Base-by-base conservation (phyloP, 305 asterid genomes). In the Lippia alba region DNA sequence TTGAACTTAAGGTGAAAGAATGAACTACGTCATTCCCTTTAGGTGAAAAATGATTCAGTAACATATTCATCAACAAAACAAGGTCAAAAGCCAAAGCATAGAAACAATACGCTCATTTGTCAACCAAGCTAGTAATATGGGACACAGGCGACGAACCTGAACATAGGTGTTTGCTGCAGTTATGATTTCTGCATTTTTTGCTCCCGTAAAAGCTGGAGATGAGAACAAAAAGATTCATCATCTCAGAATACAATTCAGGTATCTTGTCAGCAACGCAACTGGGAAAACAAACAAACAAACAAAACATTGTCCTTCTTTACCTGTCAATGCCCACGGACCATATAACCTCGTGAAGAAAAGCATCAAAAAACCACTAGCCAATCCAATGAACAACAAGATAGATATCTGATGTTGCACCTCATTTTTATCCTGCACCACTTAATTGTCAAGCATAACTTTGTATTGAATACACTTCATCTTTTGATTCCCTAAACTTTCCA, bases 381-480 rank as follows among this genome's bases (percentile, higher is more conserved):
- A 76, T 51, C 96, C 99, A 85, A 94, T 85, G 78, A 83, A 88
- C 70, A 91, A 86, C 89, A 94, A 81, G 50, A 80, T 73, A 53
- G 99, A 94, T 83, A 94, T 94, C 78, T 91, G 96, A 84, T 87
- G 99, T 75, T 94, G 99, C 80, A 91, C 96, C 76, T 83, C 96
- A 64, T 69, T 67, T 83, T 86, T 86, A 79, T 91, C 96, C 99
- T 94, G 87, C 77, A 64, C 51, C 75, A 79, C 72, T 73, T 34
- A 74, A 65, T 44, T 36, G 70, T 41, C 66, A 55, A 72, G 55
- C 36, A 73, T 60, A 74, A 70, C 73, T 57, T 15, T 59, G 16
- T 14, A 19, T 10, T 17, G 34, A 44, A 6, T 10, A 56, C 16
- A 67, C 76, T 34, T 56, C 53, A 41, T 12, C 58, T 54, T 50